phyloP scores from a whole-genome alignment of 2,329 filamentous ascomycete genomes.

The Hymenoscyphus fructigenus region DNA sequence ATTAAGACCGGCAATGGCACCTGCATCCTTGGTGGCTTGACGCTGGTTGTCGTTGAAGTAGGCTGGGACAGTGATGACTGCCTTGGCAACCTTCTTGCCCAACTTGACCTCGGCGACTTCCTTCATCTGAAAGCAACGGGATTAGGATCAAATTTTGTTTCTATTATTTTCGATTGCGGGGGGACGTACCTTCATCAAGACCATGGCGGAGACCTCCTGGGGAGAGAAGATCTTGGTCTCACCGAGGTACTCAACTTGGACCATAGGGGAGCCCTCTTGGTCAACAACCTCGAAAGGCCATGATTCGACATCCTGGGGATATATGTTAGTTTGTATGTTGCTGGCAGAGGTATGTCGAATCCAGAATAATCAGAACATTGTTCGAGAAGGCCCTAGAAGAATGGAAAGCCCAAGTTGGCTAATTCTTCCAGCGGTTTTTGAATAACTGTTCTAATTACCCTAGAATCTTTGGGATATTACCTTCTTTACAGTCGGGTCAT shows the following conservation, averaged over 20 bases:
- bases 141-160: conserved; percentile 2
- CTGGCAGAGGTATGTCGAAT: too few species aligned
- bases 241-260: conserved; percentile 93
- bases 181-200: conserved; percentile 80
- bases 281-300: conserved; percentile 99
- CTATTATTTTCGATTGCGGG: background rate
- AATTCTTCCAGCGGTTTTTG: too few species aligned
- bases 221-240: conserved; percentile 96
- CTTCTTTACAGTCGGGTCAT: conserved; percentile 97
- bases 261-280: conserved; percentile 81
- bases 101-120: conserved; percentile 98
- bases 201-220: conserved; percentile 99
- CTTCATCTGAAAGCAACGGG: conserved; percentile 72
- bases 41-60: conserved; percentile 99
- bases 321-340: background rate
- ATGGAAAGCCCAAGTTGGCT: too few species aligned
- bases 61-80: conserved; percentile 96
- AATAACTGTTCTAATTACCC: too few species aligned
- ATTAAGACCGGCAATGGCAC: conserved; percentile 95
- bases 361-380: too few species aligned
- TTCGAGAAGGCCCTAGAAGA: too few species aligned
- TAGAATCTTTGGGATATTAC: too few species aligned
- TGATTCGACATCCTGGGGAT: conserved; percentile 69
- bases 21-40: conserved; percentile 98
- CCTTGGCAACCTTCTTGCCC: conserved; percentile 98